Evolutionary conservation across 2,329 filamentous ascomycete species (phyloP), one percentile per base, ranked within the genome.

Genomic region (Emericellopsis cladophorae): DNA sequence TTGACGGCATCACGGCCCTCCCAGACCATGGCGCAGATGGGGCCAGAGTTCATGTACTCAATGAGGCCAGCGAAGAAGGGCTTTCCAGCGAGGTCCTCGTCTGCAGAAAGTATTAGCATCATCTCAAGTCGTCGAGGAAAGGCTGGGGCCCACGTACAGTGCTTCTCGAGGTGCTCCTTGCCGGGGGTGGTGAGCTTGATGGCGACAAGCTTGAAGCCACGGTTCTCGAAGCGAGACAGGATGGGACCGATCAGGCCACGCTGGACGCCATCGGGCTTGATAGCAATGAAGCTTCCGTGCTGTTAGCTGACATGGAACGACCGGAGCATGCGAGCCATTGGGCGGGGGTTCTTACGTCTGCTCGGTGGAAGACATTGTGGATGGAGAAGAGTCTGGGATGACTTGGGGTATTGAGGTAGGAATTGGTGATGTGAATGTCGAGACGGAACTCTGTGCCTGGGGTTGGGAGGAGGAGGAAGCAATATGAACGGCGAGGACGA

Each of bases 201-300:
- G 67, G 88, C 92, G 57, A 77, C 88, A 58, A 98, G 88, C 83
- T 96, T 96, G 85, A 85, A 96, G 72, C 37, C 92, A 62, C 90
- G 86, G 73, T 80, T 81, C 86, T 98, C 92, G 71, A 98, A 98
- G 72, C 92, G 88, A 64, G 77, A 78, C 78, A 98, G 84, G 80
- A 98, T 98, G 72, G 87, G 84, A 65, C 90, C 92, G 68, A 98
- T 72, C 61, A 98, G 86, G 73, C 92, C 92, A 73, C 92, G 90
- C 89, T 95, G 92, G 72, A 96, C 92, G 68, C 92, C 92, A 73
- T 96, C 92, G 58, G 90, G 92, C 88, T 98, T 98, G 80, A 98
- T 87, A 65, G 92, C 92, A 79, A 96, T 96, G 85, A 96, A 96
- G 75, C 90, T 96, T 60, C 54, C 54, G 42, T 46, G 45, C 35